phyloP scores from a whole-genome alignment of 208 protist species.

The Phytomonas sp. region DNA sequence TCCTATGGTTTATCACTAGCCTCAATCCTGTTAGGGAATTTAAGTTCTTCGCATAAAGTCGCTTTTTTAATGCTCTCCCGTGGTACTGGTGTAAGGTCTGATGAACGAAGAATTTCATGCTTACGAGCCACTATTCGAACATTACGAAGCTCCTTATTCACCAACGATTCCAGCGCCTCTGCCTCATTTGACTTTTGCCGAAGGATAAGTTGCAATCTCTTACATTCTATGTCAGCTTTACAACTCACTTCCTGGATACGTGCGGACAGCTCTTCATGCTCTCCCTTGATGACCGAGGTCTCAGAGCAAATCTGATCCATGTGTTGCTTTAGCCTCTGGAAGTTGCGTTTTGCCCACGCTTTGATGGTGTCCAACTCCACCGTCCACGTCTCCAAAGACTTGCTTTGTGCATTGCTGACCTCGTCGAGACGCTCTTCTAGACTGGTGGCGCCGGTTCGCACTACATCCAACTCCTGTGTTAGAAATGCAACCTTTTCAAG shows the following conservation, averaged over 20 bases:
- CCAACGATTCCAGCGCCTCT: slow-evolving; percentile 42
- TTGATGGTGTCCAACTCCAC: slow-evolving; percentile 42
- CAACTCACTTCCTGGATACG: slow-evolving; percentile 38
- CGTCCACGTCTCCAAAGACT: slow-evolving; percentile 13
- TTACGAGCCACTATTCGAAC: slow-evolving; percentile 50
- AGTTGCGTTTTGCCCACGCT: slow-evolving; percentile 64
- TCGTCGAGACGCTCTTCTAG: slow-evolving; percentile 11
- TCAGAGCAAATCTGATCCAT: slow-evolving; percentile 34
- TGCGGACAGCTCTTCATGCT: slow-evolving; percentile 23
- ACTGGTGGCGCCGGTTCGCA: slow-evolving; percentile 14
- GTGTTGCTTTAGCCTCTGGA: slow-evolving; percentile 75
- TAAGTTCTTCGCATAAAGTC: not conserved
- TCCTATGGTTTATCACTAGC: not conserved
- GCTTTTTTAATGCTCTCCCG: not conserved
- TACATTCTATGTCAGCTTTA: slow-evolving; percentile 55
- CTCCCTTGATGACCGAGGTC: slow-evolving; percentile 24
- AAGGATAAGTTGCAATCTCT: slow-evolving; percentile 47
- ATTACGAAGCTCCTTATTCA: slow-evolving; percentile 68
- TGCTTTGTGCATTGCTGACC: slow-evolving; percentile 3
- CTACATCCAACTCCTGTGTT: slow-evolving; percentile 17
- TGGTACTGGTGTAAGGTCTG: not conserved
- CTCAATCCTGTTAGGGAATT: not conserved
- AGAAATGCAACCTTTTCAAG: not conserved
- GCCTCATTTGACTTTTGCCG: slow-evolving; percentile 59
- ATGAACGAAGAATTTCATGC: slow-evolving; percentile 22